phyloP scores from a whole-genome alignment of 208 protist species.

The Phytomonas sp. region DNA sequence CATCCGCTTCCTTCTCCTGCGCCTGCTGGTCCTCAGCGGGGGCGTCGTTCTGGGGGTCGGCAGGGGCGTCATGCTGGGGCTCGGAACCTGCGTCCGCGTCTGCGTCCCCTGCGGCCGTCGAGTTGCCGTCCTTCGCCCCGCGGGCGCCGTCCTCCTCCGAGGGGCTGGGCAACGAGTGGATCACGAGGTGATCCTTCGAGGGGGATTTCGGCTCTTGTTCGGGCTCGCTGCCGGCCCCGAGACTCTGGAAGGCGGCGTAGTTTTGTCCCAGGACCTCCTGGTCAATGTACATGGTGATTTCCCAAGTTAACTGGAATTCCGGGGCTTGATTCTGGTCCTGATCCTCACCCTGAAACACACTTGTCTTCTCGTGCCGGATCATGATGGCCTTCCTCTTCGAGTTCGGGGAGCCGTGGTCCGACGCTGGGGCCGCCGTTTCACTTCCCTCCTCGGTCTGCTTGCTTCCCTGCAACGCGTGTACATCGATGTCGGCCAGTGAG shows the following conservation, averaged over 20 bases:
- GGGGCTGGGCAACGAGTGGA: neutral
- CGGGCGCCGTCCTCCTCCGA: neutral
- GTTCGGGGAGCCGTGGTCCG: too few relatives aligned
- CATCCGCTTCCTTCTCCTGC: neutral
- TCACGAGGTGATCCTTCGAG: neutral
- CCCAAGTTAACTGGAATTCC: neutral
- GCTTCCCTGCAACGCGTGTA: neutral
- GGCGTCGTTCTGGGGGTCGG: too few relatives aligned
- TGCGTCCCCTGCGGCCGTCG: neutral
- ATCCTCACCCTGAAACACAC: neutral
- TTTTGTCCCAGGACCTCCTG: neutral
- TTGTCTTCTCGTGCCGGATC: neutral
- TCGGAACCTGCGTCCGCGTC: too few relatives aligned
- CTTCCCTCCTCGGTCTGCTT: neutral
- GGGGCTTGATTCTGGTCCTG: neutral
- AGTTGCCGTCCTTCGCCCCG: neutral
- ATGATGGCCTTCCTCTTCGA: neutral
- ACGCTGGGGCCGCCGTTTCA: too few relatives aligned
- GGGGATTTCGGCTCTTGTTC: neutral
- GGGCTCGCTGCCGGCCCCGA: neutral
- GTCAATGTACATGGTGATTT: neutral
- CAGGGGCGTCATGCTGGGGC: too few relatives aligned
- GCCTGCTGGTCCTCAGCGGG: neutral
- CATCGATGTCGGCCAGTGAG: neutral
- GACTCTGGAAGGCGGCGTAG: neutral